These are phyloP conservation scores for Micractinium conductrix DNA, from an alignment of 139 green algal genomes.

Conservation along the genomic window DNA sequence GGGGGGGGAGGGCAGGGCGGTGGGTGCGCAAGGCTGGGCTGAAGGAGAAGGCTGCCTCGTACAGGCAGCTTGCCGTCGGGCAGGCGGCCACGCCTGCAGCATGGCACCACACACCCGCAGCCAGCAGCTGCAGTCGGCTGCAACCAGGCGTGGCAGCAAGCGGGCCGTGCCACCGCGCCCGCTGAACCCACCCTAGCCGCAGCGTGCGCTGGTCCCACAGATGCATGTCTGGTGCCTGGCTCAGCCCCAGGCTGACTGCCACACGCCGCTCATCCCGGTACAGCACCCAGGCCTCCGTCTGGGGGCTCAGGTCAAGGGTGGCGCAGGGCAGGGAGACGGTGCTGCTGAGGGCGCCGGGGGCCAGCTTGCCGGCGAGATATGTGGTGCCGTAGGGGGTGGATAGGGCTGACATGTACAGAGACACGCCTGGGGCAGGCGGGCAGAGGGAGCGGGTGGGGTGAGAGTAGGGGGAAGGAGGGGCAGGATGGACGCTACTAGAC, in stretches of 20 bases:
- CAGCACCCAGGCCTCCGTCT: conserved; percentile 3
- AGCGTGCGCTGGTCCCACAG: neutral
- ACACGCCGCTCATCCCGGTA: neutral
- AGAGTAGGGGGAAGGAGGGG: no score
- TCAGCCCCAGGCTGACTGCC: neutral
- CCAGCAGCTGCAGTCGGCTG: neutral
- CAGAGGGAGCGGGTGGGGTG: neutral
- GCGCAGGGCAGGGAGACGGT: neutral
- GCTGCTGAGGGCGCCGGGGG: no score
- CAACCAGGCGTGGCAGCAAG: no score
- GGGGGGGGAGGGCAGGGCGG: no score
- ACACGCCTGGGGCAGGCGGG: neutral
- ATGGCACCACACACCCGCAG: no score
- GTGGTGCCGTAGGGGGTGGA: neutral
- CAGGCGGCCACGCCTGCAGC: no score
- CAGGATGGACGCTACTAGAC: no score
- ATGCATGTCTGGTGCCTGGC: neutral
- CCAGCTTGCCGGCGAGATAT: neutral
- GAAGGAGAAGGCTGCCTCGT: no score
- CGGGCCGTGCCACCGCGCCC: no score
- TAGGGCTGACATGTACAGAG: neutral
- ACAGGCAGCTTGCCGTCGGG: no score
- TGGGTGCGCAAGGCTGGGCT: neutral
- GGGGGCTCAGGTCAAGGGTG: neutral
- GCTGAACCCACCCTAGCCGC: neutral